Base-by-base conservation (phyloP, 176 grass and related monocot genomes). In the Aegilops umbellulata region DNA sequence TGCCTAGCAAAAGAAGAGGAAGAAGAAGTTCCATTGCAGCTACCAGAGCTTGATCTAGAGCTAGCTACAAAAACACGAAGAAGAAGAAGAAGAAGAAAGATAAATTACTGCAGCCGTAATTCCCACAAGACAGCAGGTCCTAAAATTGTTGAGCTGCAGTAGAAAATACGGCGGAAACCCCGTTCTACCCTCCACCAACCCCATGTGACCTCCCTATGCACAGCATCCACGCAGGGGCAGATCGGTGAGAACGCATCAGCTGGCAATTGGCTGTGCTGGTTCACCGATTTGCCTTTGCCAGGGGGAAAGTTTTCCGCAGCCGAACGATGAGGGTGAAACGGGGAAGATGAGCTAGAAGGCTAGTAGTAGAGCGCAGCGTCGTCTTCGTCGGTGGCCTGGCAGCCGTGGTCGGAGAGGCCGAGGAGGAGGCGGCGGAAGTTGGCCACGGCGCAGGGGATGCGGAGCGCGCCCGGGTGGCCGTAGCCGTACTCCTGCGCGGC, bases 401-500 rank as follows among this genome's bases (percentile, higher is more conserved):
- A 23, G 60, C 15, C n/a, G 26, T 26, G 8, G 75, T 61, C 24
- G 80, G 87, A 44, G 87, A 92, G 76, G 53, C 78, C 76, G 76
- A 80, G 4, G 65, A 95, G 88, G 44, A 92, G 69, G 58, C 30
- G 83, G 86, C 77, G 72, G 92, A 98, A 98, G 83, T 89, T 80
- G 49, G 81, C 71, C 24, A 94, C 84, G 47, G 96, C 69, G 80
- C 96, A 98, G 26, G 96, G 96, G 85, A 98, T 95, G 24, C 96
- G 93, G 71, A 98, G 92, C 32, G 90, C 96, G 71, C 96, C 96
- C 0, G 87, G 83, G 78, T 94, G 93, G 24, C 82, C 90, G 84
- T 98, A 98, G 6, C 96, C 96, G 88, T 95, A 98, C 91, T 98
- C 96, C 87, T 95, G 90, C 1, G 93, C 96, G 77, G 93, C 86